Evolutionary conservation across 2,329 filamentous ascomycete genomes (phyloP), one percentile per base, ranked within the genome.

Genomic region (Aspergillus fructus): DNA sequence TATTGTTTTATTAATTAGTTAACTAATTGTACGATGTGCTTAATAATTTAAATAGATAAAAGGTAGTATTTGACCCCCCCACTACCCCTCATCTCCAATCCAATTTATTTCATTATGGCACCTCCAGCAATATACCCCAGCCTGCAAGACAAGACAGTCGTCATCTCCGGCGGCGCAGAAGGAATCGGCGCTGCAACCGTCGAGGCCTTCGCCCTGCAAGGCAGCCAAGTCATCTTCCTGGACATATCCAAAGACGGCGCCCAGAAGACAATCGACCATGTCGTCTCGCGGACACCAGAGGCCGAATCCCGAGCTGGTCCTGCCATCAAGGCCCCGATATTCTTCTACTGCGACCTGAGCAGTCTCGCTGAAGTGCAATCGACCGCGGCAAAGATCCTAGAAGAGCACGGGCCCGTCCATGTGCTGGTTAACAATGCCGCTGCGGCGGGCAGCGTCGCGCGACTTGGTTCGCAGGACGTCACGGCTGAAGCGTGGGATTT

Each of bases 161-260:
- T 81, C 37, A 72, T 81, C 56, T 76, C 78, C 0, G 79, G 79
- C 37, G 79, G 77, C 2, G 79, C 79, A 33, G 73, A 76, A 53
- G 79, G 79, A 12, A 81, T 82, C 54, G 79, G 79, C 17, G 63
- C 63, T 7, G 62, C 37, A 2, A 72, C 74, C 8, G 79, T 80
- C 19, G 74, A 79, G 62, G 65, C 74, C 37, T 81, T 81, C 62
- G 74, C 74, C 53, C 64, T 69, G 2, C 78, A 81, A 49, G 77
- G 78, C n/a, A 71, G 73, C n/a, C 60, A 68, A 13, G 79, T 81
- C 47, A 62, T 79, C 33, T 76, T 81, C 62, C 63, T 81, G 5
- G 79, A 81, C 56, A 73, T 76, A 33, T 66, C 68, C 1, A 62
- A 70, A 33, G n/a, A 59, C 1, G 69, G 71, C 0, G 74, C 76